phyloP scores from a whole-genome alignment of 2,329 filamentous ascomycete species.

The Penicillium olsonii region DNA sequence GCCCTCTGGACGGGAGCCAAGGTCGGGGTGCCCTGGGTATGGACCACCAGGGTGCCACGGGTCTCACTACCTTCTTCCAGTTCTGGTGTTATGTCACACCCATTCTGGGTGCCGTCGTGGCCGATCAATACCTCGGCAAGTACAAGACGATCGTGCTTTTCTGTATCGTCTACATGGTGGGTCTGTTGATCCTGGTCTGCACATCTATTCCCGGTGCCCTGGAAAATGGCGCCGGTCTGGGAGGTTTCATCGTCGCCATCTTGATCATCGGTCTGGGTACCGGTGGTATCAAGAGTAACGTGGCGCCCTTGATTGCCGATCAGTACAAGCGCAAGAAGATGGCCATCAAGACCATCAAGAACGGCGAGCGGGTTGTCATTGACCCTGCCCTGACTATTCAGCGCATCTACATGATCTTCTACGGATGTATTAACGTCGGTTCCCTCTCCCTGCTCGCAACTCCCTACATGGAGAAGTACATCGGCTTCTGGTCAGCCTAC shows the following conservation, averaged over 20 bases:
- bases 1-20: conserved; percentile 40
- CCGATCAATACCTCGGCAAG: conserved; percentile 63
- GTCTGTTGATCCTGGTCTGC: conserved; percentile 56
- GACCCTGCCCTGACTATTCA: conserved; percentile 68
- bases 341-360: conserved; percentile 45
- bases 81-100: conserved; percentile 62
- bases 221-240: conserved; percentile 53
- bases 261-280: conserved; percentile 67
- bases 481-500: conserved; percentile 68
- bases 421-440: conserved; percentile 73
- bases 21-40: conserved; percentile 46
- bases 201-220: conserved; percentile 58
- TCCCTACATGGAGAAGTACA: conserved; percentile 66
- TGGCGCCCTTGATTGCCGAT: conserved; percentile 62
- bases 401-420: conserved; percentile 74
- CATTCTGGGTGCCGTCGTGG: conserved; percentile 59
- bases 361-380: conserved; percentile 61
- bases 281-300: conserved; percentile 70
- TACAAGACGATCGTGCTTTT: conserved; percentile 62
- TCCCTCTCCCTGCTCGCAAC: conserved; percentile 67
- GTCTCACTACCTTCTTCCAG: conserved; percentile 55
- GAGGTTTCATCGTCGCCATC: conserved; percentile 57
- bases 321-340: conserved; percentile 63
- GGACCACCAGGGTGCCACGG: conserved; percentile 50
- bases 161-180: conserved; percentile 59